Conservation (phyloP, 179 eudicot species). For the Monotropa hypopitys region DNA sequence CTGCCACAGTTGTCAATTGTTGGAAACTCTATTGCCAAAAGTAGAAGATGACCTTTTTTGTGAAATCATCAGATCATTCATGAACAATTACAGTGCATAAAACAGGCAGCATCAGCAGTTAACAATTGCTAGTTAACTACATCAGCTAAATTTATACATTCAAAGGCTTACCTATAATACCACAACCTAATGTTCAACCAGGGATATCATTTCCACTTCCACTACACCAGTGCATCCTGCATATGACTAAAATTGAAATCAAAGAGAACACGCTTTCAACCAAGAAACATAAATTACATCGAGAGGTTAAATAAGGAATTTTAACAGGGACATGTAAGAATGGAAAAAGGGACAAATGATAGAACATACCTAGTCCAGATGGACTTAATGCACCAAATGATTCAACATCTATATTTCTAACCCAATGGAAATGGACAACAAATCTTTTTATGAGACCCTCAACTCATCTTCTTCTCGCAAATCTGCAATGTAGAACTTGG, state of each 20-base stretch:
- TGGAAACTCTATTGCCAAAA: no score
- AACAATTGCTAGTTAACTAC: not conserved
- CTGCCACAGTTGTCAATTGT: no score
- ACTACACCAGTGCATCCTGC: conserved; percentile 82
- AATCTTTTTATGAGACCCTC: conserved; percentile 79
- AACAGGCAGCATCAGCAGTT: no score
- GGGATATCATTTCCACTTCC: conserved; percentile 83
- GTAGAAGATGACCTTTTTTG: no score
- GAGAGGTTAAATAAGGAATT: not conserved
- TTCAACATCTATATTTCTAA: conserved; percentile 52
- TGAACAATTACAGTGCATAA: no score
- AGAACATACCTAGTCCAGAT: conserved; percentile 64
- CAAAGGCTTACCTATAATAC: conserved; percentile 61
- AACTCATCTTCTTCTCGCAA: conserved; percentile 84
- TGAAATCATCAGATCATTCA: no score
- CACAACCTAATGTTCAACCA: conserved; percentile 72
- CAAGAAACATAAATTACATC: not conserved
- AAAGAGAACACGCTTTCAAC: not conserved
- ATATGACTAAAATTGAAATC: conserved; percentile 7
- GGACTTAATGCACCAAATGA: conserved; percentile 66
- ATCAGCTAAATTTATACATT: not conserved
- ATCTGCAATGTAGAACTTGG: conserved; percentile 42
- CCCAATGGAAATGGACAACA: conserved; percentile 84
- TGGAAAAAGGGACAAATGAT: not conserved
- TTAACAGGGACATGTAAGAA: not conserved